These are phyloP conservation scores for Magnolia sinica DNA, from an alignment of 164 flowering plant genomes.

Conservation along the genomic window DNA sequence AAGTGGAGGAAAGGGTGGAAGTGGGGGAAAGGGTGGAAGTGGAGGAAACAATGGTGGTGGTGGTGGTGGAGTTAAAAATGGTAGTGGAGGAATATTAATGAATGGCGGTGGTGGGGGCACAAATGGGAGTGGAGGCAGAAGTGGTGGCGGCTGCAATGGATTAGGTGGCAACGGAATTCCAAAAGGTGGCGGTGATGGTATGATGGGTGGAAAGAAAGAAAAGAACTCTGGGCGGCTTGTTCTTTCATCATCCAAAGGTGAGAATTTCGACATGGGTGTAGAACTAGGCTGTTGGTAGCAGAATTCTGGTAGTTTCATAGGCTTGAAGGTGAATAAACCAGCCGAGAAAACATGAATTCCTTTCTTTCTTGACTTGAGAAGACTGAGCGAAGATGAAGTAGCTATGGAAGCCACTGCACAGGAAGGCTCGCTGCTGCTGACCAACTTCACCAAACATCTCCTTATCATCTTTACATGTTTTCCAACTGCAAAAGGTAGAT, in stretches of 20 bases:
- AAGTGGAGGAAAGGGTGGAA: slow-evolving; percentile 5
- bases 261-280: slow-evolving; percentile 12
- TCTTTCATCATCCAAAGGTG: slow-evolving; percentile 1
- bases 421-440: slow-evolving; percentile 60
- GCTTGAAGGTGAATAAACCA: slow-evolving; percentile 62
- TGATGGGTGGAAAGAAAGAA: slow-evolving; percentile 9
- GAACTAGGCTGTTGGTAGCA: slow-evolving; percentile 55
- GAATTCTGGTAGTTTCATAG: slow-evolving; percentile 48
- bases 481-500: slow-evolving; percentile 54
- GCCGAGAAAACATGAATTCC: slow-evolving; percentile 61
- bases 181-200: slow-evolving; percentile 8
- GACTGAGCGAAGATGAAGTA: slow-evolving; percentile 47
- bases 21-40: background rate
- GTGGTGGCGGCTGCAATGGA: slow-evolving; percentile 5
- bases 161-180: slow-evolving; percentile 15
- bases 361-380: slow-evolving; percentile 50
- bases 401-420: slow-evolving; percentile 69
- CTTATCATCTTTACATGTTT: slow-evolving; percentile 56
- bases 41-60: slow-evolving; percentile 20
- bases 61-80: slow-evolving; percentile 25
- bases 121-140: slow-evolving; percentile 1
- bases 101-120: slow-evolving; percentile 8
- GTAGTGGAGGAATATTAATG: slow-evolving; percentile 18
- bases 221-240: background rate
- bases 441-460: slow-evolving; percentile 59